These are phyloP conservation scores for Pecoramyces ruminantium DNA, from an alignment of 192 early-diverging fungal genomes.

Conservation along the genomic window DNA sequence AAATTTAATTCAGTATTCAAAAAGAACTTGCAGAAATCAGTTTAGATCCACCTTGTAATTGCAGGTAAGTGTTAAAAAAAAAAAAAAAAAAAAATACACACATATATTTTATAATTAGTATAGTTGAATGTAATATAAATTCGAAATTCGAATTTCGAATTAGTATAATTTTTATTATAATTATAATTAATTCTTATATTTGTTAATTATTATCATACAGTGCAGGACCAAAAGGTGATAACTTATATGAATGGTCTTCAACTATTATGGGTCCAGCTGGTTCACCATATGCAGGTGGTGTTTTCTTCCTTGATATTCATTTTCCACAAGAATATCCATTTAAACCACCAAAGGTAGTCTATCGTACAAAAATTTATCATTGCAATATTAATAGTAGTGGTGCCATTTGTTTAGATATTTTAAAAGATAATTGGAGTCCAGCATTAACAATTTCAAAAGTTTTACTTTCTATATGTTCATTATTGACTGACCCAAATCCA, in stretches of 20 bases:
- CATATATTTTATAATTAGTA: too few relatives aligned
- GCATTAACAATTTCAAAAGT: conserved; percentile 92
- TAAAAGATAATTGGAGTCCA: conserved; percentile 97
- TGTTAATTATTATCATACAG: conserved; percentile 10
- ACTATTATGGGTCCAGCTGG: conserved; percentile 80
- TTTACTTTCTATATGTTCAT: conserved; percentile 77
- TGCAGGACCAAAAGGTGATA: conserved; percentile 91
- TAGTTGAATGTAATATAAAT: too few relatives aligned
- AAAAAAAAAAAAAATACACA: too few relatives aligned
- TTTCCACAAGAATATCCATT: conserved; percentile 92
- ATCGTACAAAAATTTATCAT: conserved; percentile 88
- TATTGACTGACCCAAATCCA: conserved; percentile 90
- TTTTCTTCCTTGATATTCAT: conserved; percentile 84
- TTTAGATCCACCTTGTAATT: conserved; percentile 85
- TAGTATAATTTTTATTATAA: too few relatives aligned
- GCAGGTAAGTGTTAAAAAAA: conserved; percentile 55
- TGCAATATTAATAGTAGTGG: conserved; percentile 91
- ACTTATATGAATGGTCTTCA: conserved; percentile 89
- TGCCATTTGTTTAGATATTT: conserved; percentile 80
- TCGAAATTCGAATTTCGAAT: too few relatives aligned
- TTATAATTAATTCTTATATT: not conserved
- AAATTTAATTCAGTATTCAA: conserved; percentile 49
- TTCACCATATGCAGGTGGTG: conserved; percentile 72
- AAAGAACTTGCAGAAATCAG: conserved; percentile 95
- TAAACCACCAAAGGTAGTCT: conserved; percentile 82